Percentiles rank a stretch among this genome's conserved stretches.
Conservation (phyloP, 768 basidiomycete genomes). For the Hortiboletus campestris region DNA sequence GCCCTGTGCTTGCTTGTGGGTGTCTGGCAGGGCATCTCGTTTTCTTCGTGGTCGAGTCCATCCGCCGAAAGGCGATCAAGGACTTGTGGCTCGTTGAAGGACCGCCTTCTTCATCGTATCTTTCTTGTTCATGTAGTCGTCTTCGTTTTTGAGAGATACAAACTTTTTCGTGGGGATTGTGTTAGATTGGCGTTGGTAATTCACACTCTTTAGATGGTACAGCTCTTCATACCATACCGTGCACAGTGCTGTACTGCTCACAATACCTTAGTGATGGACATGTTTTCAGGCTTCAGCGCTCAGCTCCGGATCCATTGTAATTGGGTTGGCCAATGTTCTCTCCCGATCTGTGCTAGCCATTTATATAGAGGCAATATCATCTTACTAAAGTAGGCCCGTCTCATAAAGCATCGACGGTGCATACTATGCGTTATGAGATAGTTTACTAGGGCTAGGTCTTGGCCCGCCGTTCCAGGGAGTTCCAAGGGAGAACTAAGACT, state of each 20-base stretch:
- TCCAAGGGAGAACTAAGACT: too few relatives aligned
- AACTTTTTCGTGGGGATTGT: neutral
- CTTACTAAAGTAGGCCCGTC: too few relatives aligned
- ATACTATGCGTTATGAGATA: too few relatives aligned
- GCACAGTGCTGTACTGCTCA: neutral
- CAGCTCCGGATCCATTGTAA: too few relatives aligned
- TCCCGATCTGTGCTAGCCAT: too few relatives aligned
- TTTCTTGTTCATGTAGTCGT: constrained; percentile 7
- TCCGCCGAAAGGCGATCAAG: neutral
- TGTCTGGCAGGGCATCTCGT: neutral
- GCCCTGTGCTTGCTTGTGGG: neutral
- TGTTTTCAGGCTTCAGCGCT: neutral
- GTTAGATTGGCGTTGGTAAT: neutral
- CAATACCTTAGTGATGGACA: neutral
- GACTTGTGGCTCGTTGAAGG: neutral
- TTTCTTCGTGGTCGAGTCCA: neutral
- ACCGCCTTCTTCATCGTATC: neutral
- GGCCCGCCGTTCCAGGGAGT: too few relatives aligned
- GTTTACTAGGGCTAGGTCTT: too few relatives aligned
- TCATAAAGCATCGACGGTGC: too few relatives aligned
- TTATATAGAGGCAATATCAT: too few relatives aligned
- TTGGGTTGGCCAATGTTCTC: too few relatives aligned
- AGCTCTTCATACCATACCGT: neutral
- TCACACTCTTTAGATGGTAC: neutral
- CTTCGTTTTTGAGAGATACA: neutral